A percentile compares a stretch with the other conserved stretches of the same genome.
Evolutionary conservation across 805 yeast species (phyloP).

Genomic region (Hermanozyma aechmeae): DNA sequence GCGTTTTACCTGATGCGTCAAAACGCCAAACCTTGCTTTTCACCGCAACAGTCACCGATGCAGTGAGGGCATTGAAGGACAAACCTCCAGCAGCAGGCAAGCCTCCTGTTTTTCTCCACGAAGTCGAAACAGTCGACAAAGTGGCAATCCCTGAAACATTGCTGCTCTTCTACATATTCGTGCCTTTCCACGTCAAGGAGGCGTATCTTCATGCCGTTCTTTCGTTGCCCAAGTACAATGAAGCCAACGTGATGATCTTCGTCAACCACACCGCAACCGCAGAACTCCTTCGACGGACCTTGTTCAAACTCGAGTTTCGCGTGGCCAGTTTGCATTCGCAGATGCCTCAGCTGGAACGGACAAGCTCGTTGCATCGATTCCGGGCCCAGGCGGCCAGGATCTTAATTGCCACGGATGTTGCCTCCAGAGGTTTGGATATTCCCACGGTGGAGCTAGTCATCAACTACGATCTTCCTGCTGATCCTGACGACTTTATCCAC

Average conservation of each 20-base stretch:
- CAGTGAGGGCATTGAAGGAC: constrained; percentile 73
- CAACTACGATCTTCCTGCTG: constrained; percentile 90
- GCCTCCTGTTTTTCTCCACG: constrained; percentile 57
- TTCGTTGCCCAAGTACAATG: constrained; percentile 49
- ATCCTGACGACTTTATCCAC: constrained; percentile 93
- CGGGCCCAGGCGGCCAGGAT: constrained; percentile 92
- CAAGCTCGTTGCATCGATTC: constrained; percentile 85
- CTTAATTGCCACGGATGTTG: constrained; percentile 92
- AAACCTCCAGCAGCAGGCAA: constrained; percentile 47
- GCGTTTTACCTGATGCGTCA: constrained; percentile 58
- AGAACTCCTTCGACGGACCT: constrained; percentile 71
- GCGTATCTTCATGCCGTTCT: constrained; percentile 71
- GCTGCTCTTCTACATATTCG: constrained; percentile 53
- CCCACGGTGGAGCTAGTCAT: constrained; percentile 86
- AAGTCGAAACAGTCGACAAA: constrained; percentile 62
- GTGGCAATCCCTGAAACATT: constrained; percentile 76
- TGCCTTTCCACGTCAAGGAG: constrained; percentile 86
- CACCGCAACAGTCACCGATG: constrained; percentile 94
- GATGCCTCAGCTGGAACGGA: constrained; percentile 87
- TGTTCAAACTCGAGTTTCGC: constrained; percentile 63
- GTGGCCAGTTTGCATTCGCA: constrained; percentile 91
- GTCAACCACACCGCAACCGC: constrained; percentile 89
- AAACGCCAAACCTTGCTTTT: constrained; percentile 82
- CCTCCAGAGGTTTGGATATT: constrained; percentile 94
- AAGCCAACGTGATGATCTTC: constrained; percentile 73